Evolutionary conservation across 2,329 filamentous ascomycete genomes (phyloP).

Genomic region (Chrysosphaeria jannelii): DNA sequence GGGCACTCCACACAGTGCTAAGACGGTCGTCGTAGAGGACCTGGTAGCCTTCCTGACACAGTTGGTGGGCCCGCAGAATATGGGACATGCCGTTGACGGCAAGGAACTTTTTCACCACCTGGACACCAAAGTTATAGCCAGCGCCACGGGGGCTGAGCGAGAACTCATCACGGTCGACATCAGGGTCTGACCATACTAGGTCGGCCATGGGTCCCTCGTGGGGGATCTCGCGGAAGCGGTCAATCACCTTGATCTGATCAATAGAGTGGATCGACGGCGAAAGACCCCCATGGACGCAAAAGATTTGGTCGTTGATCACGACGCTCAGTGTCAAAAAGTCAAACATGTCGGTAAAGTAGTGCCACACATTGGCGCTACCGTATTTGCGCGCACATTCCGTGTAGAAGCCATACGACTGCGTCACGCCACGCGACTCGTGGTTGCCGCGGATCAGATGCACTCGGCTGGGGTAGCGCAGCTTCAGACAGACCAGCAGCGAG

Average conservation of each 20-base stretch:
- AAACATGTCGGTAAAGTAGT: conserved; percentile 99
- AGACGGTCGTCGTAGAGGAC: conserved; percentile 83
- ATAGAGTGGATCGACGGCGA: conserved; percentile 88
- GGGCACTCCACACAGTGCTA: conserved; percentile 93
- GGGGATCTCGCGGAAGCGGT: conserved; percentile 91
- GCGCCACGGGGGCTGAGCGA: conserved; percentile 77
- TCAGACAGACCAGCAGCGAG: conserved; percentile 85
- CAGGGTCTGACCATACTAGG: conserved; percentile 91
- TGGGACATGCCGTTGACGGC: conserved; percentile 95
- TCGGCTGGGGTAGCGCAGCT: conserved; percentile 82
- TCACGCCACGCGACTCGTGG: conserved; percentile 90
- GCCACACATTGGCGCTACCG: conserved; percentile 95
- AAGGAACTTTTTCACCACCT: conserved; percentile 94
- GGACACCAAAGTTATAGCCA: conserved; percentile 89
- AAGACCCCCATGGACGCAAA: conserved; percentile 82
- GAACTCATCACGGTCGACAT: conserved; percentile 93
- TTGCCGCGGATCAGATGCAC: conserved; percentile 93
- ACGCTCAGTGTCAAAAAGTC: conserved; percentile 91
- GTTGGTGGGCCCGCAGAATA: conserved; percentile 88
- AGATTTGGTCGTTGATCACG: conserved; percentile 96
- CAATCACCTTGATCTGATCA: conserved; percentile 98
- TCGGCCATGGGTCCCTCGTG: conserved; percentile 99
- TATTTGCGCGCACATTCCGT: conserved; percentile 96
- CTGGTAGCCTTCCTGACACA: conserved; percentile 95
- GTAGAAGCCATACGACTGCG: conserved; percentile 97